Conservation (phyloP, 768 basidiomycete species). For the Termitomyces sp. region DNA sequence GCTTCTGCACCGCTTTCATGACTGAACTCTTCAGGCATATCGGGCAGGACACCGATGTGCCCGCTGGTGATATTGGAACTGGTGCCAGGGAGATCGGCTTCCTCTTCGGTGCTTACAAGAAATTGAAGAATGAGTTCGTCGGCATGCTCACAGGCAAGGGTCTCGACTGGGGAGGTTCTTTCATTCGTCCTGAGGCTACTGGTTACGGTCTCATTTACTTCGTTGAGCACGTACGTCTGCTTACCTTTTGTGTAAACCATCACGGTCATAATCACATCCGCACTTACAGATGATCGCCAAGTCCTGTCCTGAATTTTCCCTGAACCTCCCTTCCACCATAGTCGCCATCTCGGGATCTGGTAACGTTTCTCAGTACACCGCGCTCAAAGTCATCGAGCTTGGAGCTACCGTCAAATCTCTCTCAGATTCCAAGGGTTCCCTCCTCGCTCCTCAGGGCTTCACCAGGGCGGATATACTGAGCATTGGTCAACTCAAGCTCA, state of each 20-base stretch:
- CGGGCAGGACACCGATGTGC: conserved; percentile 71
- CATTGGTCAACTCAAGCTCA: conserved; percentile 49
- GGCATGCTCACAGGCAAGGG: conserved; percentile 73
- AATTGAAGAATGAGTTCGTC: conserved; percentile 62
- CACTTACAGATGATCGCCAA: conserved; percentile 45
- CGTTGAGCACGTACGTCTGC: conserved; percentile 53
- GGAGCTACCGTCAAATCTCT: conserved; percentile 66
- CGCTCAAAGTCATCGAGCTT: conserved; percentile 72
- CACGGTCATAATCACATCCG: not conserved
- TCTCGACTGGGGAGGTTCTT: conserved; percentile 61
- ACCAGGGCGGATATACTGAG: conserved; percentile 47
- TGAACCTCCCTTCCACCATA: conserved; percentile 37
- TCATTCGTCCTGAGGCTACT: conserved; percentile 71
- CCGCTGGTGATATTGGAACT: conserved; percentile 70
- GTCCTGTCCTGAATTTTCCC: conserved; percentile 51
- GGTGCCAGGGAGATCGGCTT: conserved; percentile 72
- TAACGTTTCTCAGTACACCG: conserved; percentile 73
- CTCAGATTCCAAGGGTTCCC: conserved; percentile 68
- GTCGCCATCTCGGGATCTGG: conserved; percentile 63
- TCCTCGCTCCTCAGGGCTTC: conserved; percentile 56
- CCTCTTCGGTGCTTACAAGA: conserved; percentile 78
- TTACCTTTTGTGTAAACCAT: not conserved
- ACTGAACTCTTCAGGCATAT: conserved; percentile 67
- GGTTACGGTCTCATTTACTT: conserved; percentile 76
- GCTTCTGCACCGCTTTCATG: conserved; percentile 72